phyloP scores from a whole-genome alignment of 73 alveolate genomes.

The Tetrahymena elliotti region DNA sequence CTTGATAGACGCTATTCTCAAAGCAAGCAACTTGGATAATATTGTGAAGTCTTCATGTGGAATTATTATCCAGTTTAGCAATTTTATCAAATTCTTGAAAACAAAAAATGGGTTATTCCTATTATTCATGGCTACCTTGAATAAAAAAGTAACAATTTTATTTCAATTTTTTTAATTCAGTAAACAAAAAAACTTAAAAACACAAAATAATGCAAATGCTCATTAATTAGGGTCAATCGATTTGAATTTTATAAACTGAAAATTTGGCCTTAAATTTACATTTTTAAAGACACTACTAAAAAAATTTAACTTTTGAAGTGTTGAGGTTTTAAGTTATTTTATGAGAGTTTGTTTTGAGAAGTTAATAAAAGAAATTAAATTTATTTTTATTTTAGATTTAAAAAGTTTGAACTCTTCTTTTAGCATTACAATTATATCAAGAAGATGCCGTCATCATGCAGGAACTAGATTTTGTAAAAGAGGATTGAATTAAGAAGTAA shows the following conservation, averaged over 20 bases:
- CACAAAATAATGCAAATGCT: too few species aligned
- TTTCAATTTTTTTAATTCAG: background rate
- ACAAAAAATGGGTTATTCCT: slow-evolving; percentile 87
- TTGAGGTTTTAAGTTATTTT: too few species aligned
- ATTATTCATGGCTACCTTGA: slow-evolving; percentile 81
- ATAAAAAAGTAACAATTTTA: slow-evolving; percentile 20
- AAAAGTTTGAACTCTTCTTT: slow-evolving; percentile 38
- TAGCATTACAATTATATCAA: slow-evolving; percentile 53
- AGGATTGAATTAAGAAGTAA: slow-evolving; percentile 80
- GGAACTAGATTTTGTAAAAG: slow-evolving; percentile 89
- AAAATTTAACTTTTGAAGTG: too few species aligned
- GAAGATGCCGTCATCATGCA: slow-evolving; percentile 85
- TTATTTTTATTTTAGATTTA: slow-evolving; percentile 5
- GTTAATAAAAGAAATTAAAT: background rate
- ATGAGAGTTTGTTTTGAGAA: too few species aligned
- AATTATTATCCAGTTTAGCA: slow-evolving; percentile 70
- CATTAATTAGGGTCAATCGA: too few species aligned
- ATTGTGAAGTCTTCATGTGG: slow-evolving; percentile 78
- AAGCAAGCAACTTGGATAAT: background rate
- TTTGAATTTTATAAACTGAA: too few species aligned
- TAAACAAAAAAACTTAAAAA: too few species aligned
- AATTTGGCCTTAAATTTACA: too few species aligned
- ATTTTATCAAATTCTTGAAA: slow-evolving; percentile 41
- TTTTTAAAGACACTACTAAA: too few species aligned
- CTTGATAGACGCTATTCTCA: background rate